Evolutionary conservation across 2,329 filamentous ascomycete species (phyloP), one percentile per base, ranked within the genome.

Genomic region (Emericellopsis atlantica): DNA sequence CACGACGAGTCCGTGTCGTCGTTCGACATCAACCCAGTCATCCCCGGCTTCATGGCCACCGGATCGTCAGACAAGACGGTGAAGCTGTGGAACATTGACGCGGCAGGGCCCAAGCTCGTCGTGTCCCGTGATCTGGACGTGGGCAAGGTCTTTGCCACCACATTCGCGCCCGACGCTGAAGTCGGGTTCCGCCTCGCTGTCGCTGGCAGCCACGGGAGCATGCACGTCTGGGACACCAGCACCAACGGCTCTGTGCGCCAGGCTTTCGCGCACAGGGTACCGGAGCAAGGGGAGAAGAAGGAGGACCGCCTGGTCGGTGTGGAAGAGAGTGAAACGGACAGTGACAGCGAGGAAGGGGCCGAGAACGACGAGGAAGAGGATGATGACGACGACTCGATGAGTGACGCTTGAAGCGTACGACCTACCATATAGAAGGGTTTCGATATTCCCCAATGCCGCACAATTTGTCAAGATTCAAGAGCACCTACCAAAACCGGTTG

Each of bases 171-270:
- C 1, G 92, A 98, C 57, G 62, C 79, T 29, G 86, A 92, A 61
- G 88, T 96, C 9, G 84, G 85, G 21, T 98, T 96, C 72, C 75
- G 92, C 41, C 71, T 98, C 36, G 85, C 89, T 2, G 87, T 98
- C 15, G 92, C 90, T 6, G 92, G 92, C 42, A 96, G 89, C 69
- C 93, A 93, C 66, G 92, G 92, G 36, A 76, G 77, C 31, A 79
- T 96, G 55, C 85, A 94, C 58, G 80, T 98, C 40, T 98, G 92
- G 92, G 90, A 96, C 61, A 95, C 92, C 18, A 77, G 86, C 59
- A 98, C 92, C 43, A 98, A 98, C 58, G 77, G 76, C 12, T 82
- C 84, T 22, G 87, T 98, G 26, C 77, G 92, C 44, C 75, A 82
- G 47, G 81, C 83, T 2, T 98, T 98, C 65, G 87, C 84, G 2